Conservation (phyloP, 768 basidiomycete genomes). For the Dioszegia crocea region DNA sequence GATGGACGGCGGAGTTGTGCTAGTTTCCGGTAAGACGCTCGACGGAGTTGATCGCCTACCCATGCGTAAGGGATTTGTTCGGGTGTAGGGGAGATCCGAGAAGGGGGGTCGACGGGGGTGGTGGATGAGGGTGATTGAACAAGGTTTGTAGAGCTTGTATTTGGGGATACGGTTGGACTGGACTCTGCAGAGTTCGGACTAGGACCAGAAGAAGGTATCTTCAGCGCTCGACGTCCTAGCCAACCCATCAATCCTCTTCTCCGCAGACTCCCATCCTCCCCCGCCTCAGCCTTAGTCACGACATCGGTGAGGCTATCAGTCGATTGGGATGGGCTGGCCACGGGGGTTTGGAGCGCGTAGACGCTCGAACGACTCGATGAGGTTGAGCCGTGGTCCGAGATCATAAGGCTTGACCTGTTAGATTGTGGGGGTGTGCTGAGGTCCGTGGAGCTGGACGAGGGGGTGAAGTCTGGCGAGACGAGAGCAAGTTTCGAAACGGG, state of each 20-base stretch:
- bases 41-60: slow-evolving; percentile 29
- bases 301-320: background rate
- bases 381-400: slow-evolving; percentile 21
- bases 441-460: slow-evolving; percentile 1
- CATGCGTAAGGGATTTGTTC: background rate
- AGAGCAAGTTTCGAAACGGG: background rate
- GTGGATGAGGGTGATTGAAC: background rate
- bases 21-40: slow-evolving; percentile 29
- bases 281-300: background rate
- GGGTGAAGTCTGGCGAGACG: background rate
- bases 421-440: slow-evolving; percentile 28
- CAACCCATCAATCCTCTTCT: slow-evolving; percentile 6
- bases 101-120: background rate
- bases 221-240: slow-evolving; percentile 2
- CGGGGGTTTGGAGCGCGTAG: slow-evolving; percentile 31
- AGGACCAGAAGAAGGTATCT: background rate
- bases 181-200: background rate
- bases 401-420: slow-evolving; percentile 22
- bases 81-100: background rate
- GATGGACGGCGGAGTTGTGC: slow-evolving; percentile 32
- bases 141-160: background rate
- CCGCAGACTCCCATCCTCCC: background rate
- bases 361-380: slow-evolving; percentile 13
- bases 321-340: slow-evolving; percentile 10
- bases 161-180: background rate